Conservation (phyloP, 2,329 filamentous ascomycete genomes). For the Pseudophaeomoniella oleicola region DNA sequence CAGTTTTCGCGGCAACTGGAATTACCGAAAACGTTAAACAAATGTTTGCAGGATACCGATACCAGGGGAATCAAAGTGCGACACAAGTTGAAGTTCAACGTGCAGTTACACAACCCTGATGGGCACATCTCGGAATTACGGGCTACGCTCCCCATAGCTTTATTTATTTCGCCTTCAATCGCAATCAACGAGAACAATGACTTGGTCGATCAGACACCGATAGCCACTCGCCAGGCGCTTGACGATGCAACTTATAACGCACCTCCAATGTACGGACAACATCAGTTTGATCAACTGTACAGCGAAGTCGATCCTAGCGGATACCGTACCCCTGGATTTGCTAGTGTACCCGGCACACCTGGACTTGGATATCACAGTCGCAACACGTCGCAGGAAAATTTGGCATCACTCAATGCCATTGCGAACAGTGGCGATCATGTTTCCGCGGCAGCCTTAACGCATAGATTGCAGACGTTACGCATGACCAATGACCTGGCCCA, state of each 20-base stretch:
- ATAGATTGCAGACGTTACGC: conserved; percentile 45
- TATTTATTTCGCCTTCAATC: conserved; percentile 92
- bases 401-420: conserved; percentile 43
- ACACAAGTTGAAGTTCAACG: conserved; percentile 82
- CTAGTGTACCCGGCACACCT: conserved; percentile 66
- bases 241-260: conserved; percentile 50
- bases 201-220: conserved; percentile 48
- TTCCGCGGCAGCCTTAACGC: conserved; percentile 53
- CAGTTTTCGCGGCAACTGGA: conserved; percentile 45
- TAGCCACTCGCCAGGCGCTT: conserved; percentile 32
- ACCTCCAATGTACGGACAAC: conserved; percentile 85
- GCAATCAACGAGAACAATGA: conserved; percentile 78
- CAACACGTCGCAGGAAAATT: conserved; percentile 66
- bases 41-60: conserved; percentile 81
- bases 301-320: conserved; percentile 69
- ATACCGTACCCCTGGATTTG: conserved; percentile 57
- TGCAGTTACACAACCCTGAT: conserved; percentile 87
- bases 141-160: conserved; percentile 75
- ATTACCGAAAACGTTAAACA: conserved; percentile 66
- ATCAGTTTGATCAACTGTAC: conserved; percentile 80
- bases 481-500: conserved; percentile 11
- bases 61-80: conserved; percentile 79
- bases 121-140: conserved; percentile 67
- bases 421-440: conserved; percentile 39
- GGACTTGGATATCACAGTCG: conserved; percentile 50